Base-by-base conservation (phyloP, 305 asterid genomes). In the Fraxinus angustifolia region DNA sequence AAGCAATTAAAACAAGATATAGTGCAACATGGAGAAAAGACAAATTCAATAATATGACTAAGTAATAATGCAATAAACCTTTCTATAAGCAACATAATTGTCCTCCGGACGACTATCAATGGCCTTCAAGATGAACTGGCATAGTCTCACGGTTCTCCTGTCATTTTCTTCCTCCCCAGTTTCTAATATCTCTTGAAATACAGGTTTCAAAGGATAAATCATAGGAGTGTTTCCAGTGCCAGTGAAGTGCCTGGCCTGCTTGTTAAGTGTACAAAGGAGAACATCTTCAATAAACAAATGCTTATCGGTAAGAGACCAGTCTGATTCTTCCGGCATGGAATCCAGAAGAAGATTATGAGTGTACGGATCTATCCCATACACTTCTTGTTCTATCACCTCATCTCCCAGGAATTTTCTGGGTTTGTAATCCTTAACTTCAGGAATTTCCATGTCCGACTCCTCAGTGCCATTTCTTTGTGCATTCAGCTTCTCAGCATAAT, bases 391-490 rank as follows among this genome's bases (percentile, higher is more conserved):
- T 79, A 96, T 85, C 89, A 96, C 98, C 90, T 96, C 97, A 89
- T 89, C 90, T 81, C 97, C 98, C 74, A 91, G 89, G 56, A 85
- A 85, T 84, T 94, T 96, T 86, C 98, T 91, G 56, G 99, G 98
- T 85, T 93, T 94, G 85, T 88, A 96, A 70, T 91, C 97, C 91
- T 96, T 93, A 72, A 93, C 98, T 85, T 93, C 98, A 50, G 99
- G 99, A 84, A 96, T 94, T 87, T 96, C 97, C 99, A 94, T 96
- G 86, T 96, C 99, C 77, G 98, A 91, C 90, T 94, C 99, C 89
- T 94, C 99, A 14, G 91, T 90, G 53, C 98, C 99, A 90, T 90
- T 94, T 87, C 86, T 91, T 86, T 94, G 98, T 14, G 95, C 92
- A 82, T 45, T 87, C 65, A 94, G 91, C 93, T 93, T 94, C 90